These are phyloP conservation scores for Eutrema salsugineum DNA, from an alignment of 441 rosid genomes.

Conservation along the genomic window DNA sequence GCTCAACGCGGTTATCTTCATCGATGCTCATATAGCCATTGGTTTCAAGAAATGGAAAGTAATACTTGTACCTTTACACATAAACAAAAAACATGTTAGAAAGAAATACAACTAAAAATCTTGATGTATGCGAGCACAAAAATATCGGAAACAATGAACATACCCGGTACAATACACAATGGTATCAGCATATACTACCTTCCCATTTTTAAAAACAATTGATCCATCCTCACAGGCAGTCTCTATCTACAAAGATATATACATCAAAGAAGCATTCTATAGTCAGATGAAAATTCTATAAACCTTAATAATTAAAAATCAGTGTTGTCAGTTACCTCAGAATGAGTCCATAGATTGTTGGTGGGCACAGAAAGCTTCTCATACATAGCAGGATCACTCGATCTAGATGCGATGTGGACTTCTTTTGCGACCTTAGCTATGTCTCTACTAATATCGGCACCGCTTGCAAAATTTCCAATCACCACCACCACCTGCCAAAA, in stretches of 20 bases:
- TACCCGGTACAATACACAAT: slow-evolving; percentile 82
- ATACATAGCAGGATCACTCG: slow-evolving; percentile 37
- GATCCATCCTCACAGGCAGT: slow-evolving; percentile 48
- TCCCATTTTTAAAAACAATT: slow-evolving; percentile 57
- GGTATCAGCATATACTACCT: slow-evolving; percentile 42
- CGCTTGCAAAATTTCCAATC: slow-evolving; percentile 64
- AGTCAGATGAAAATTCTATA: background rate
- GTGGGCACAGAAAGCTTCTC: slow-evolving; percentile 34
- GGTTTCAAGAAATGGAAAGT: slow-evolving; percentile 71
- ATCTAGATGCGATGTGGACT: slow-evolving; percentile 66
- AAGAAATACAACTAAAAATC: too few species aligned
- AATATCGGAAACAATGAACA: background rate
- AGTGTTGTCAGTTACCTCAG: slow-evolving; percentile 41
- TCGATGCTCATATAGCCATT: slow-evolving; percentile 55
- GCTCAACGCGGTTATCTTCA: slow-evolving; percentile 66
- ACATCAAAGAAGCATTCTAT: too few species aligned
- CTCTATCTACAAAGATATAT: slow-evolving; percentile 76
- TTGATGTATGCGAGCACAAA: background rate
- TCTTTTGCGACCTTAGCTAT: slow-evolving; percentile 69
- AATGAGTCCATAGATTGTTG: slow-evolving; percentile 65
- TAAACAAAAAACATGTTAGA: background rate
- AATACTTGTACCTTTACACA: slow-evolving; percentile 53
- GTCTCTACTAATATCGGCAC: slow-evolving; percentile 64
- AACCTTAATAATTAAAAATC: background rate
- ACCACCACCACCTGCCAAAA: slow-evolving; percentile 54